A percentile compares a stretch with the other conserved stretches of the same genome.
These are phyloP conservation scores for Xerocomus brunneocitrinus DNA, from an alignment of 768 basidiomycete genomes.

Conservation along the genomic window DNA sequence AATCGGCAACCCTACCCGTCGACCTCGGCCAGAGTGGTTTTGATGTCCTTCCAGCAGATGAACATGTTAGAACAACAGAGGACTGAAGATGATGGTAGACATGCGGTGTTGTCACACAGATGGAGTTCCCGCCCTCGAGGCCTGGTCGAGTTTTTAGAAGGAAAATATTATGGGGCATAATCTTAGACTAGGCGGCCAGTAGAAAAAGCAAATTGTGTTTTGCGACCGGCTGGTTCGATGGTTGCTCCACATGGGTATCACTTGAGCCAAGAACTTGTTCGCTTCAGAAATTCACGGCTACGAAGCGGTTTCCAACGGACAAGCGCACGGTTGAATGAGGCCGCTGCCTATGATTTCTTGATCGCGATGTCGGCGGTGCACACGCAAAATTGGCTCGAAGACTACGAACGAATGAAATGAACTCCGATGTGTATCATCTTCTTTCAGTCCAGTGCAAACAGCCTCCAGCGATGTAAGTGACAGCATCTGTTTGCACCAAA, in stretches of 20 bases:
- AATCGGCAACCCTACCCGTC: constrained; percentile 77
- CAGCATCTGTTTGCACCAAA: background rate
- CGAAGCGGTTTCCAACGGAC: background rate
- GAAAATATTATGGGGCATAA: background rate
- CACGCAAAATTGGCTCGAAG: background rate
- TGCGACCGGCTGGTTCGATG: background rate
- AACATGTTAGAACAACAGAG: constrained; percentile 23
- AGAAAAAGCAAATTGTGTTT: background rate
- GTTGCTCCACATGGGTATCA: background rate
- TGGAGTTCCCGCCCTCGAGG: background rate
- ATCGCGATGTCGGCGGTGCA: background rate
- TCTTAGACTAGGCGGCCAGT: background rate
- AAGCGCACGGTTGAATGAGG: background rate
- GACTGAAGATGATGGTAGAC: constrained; percentile 3
- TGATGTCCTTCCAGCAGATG: constrained; percentile 66
- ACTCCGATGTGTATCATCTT: background rate
- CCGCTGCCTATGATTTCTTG: background rate
- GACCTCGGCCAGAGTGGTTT: constrained; percentile 81
- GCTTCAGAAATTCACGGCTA: background rate
- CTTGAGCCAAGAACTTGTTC: background rate
- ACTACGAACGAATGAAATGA: background rate
- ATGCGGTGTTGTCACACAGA: background rate
- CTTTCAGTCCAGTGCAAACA: background rate
- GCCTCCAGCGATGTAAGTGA: background rate
- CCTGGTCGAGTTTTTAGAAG: background rate